Base-by-base conservation (phyloP, 495 filamentous ascomycete genomes). In the Penicillium canariense region DNA sequence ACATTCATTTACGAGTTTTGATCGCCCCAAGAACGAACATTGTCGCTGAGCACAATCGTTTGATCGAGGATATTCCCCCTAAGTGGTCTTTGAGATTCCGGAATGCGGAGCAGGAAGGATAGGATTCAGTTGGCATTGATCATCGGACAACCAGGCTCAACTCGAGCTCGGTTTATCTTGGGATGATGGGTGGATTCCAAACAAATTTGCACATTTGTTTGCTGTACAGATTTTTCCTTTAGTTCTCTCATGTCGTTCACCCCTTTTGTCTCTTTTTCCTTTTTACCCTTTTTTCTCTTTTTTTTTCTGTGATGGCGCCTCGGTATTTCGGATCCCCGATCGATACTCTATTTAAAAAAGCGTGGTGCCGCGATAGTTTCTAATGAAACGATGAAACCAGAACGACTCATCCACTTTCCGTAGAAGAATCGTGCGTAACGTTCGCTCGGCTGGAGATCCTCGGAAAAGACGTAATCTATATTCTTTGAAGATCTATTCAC, bases 381-480 rank as follows among this genome's bases (percentile, higher is more conserved):
- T 47, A 67, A 69, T 71, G 58, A 66, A 71, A 71, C 50, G 50
- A 56, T 65, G 55, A 68, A 64, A 48, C 26, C 59, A 62, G 55
- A 59, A 63, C n/a, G n/a, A n/a, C n/a, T n/a, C n/a, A n/a, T n/a
- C n/a, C n/a, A n/a, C n/a, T n/a, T n/a, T n/a, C n/a, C n/a, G n/a
- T n/a, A n/a, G n/a, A n/a, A n/a, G n/a, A n/a, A n/a, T n/a, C n/a
- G n/a, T n/a, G n/a, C n/a, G n/a, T n/a, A n/a, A n/a, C n/a, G n/a
- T 2, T 9, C 12, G 36, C 4, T 8, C 5, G 8, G 18, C 5
- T 39, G 17, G 44, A 30, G 28, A 8, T 30, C 0, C 6, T 31
- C 35, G 11, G 2, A 22, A 28, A 38, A 38, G 15, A 27, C 27
- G 22, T 15, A 51, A 38, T 34, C 7, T 61, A 54, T 56, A 26